Evolutionary conservation across 352 stramenopile species (phyloP), one percentile per base, ranked within the genome.

Genomic region (Globisporangium rhizosaccharum): DNA sequence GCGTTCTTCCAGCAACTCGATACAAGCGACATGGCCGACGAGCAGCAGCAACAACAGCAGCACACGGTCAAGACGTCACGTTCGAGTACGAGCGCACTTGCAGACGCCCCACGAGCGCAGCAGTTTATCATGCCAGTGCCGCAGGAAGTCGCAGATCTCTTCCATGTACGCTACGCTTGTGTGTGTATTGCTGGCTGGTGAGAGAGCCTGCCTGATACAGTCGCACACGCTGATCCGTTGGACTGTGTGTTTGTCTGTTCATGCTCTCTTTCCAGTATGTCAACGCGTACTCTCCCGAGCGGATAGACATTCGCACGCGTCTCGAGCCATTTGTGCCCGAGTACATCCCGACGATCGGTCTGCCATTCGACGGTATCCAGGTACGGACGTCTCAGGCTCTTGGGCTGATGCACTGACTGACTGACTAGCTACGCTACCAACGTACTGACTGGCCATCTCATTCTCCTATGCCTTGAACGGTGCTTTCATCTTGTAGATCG

Each of bases 281-380:
- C 51, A 75, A 86, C 18, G 71, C 66, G 0, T 98, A 97, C 68
- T 87, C 82, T 23, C 88, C 93, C 3, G 88, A 97, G 50, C 75
- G 92, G 5, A 62, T 96, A 8, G 91, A 98, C 6, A 82, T 98
- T 41, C 77, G 88, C 33, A 96, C 87, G n/a, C 71, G 73, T 42
- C 68, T 98, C 8, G 89, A 97, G 66, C 93, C 88, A 20, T 98
- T 98, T 56, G 74, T 98, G 12, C 95, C 95, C 0, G 87, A 96
- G 25, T 98, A 92, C 60, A 91, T 97, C 20, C 95, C 96, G 4
- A 58, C 67, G 0, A 77, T 89, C 9, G 82, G 82, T 3, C 26
- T 83, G 0, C 82, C 82, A 0, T 92, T 87, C 51, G 80, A 90
- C 42, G 80, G 76, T 33, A 82, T 88, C n/a, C 70, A 87, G 70